phyloP scores from a whole-genome alignment of 441 rosid species.

The Metrosideros polymorpha region DNA sequence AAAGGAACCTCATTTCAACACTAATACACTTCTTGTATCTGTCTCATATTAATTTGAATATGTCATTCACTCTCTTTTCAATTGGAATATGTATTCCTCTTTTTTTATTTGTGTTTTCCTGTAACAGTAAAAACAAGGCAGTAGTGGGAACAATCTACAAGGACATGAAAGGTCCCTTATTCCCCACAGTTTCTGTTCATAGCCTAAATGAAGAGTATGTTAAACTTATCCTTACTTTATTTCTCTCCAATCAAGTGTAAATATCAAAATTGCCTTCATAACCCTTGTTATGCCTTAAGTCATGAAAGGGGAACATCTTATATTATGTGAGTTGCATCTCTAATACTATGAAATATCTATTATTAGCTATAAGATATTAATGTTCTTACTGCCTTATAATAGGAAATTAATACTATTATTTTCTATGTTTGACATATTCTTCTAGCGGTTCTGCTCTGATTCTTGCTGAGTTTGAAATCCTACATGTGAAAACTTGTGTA shows the following conservation, averaged over 20 bases:
- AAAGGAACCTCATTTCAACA: background rate
- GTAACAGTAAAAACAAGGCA: constrained; percentile 68
- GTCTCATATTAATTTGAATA: background rate
- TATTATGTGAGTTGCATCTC: background rate
- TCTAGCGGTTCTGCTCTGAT: background rate
- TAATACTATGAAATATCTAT: background rate
- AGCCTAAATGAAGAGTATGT: constrained; percentile 95
- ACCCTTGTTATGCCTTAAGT: background rate
- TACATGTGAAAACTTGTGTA: background rate
- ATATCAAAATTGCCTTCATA: background rate
- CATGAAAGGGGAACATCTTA: background rate
- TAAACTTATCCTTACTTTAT: background rate
- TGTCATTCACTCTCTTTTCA: background rate
- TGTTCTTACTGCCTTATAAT: background rate
- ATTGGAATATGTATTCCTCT: background rate
- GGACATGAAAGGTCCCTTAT: constrained; percentile 62
- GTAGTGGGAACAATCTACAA: constrained; percentile 57
- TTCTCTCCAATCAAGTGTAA: background rate
- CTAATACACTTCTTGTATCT: background rate
- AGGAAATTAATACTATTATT: background rate
- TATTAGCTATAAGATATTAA: background rate
- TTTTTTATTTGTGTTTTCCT: constrained; percentile 6
- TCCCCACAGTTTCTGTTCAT: constrained; percentile 90
- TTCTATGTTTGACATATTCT: background rate
- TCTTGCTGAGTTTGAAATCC: background rate